phyloP scores from a whole-genome alignment of 805 yeast species.

The Dipodascopsis tothii region DNA sequence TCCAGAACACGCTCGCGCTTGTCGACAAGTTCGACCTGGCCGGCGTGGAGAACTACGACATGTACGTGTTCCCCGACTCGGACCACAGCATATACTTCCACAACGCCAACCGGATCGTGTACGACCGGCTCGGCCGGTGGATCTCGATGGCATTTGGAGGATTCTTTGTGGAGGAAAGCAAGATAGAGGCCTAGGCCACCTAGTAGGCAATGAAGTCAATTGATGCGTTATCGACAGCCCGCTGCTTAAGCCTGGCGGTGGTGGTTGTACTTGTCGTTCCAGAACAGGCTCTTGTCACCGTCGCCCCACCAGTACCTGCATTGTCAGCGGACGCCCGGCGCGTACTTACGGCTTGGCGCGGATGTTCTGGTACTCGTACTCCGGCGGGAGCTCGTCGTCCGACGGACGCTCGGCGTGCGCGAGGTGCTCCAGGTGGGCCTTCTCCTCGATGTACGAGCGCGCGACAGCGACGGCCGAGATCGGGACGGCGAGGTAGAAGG shows the following conservation, averaged over 20 bases:
- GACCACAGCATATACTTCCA: slow-evolving; percentile 77
- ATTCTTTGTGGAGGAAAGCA: no score
- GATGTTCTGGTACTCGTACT: slow-evolving; percentile 84
- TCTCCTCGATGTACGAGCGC: slow-evolving; percentile 75
- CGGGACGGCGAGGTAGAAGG: slow-evolving; percentile 74
- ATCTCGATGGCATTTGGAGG: slow-evolving; percentile 14
- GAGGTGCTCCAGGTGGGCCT: slow-evolving; percentile 81
- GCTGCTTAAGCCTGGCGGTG: slow-evolving; percentile 35
- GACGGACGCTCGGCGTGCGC: slow-evolving; percentile 44
- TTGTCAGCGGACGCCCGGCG: background rate
- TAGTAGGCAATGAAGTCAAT: no score
- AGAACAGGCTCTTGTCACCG: slow-evolving; percentile 94
- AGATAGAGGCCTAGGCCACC: no score
- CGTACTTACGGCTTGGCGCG: slow-evolving; percentile 53
- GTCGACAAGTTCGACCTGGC: slow-evolving; percentile 65
- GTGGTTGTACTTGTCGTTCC: slow-evolving; percentile 91
- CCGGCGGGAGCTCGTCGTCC: slow-evolving; percentile 83
- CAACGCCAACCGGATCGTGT: slow-evolving; percentile 69
- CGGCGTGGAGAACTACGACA: slow-evolving; percentile 82
- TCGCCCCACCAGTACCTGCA: slow-evolving; percentile 88
- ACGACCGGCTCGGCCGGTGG: slow-evolving; percentile 67
- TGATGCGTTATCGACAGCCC: no score
- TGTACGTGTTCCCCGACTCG: slow-evolving; percentile 87
- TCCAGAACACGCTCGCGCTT: slow-evolving; percentile 76
- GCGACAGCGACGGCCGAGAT: slow-evolving; percentile 66